A percentile compares a stretch with the other conserved stretches of the same genome.
These are phyloP conservation scores for Trifolium fragiferum DNA, from an alignment of 306 rosid genomes.

Conservation along the genomic window DNA sequence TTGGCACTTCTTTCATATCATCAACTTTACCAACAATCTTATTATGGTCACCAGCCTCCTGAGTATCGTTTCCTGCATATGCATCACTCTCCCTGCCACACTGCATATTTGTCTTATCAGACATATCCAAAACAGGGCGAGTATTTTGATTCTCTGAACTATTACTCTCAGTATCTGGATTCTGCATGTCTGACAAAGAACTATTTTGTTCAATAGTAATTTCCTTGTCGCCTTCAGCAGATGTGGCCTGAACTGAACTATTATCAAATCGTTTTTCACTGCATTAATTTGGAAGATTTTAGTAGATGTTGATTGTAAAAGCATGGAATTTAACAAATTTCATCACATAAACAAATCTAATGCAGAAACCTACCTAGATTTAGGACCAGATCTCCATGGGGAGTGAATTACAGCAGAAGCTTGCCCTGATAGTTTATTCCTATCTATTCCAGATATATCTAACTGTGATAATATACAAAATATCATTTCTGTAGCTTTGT, in stretches of 20 bases:
- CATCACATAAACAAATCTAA: conserved; percentile 24
- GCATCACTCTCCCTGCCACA: conserved; percentile 44
- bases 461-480: conserved; percentile 60
- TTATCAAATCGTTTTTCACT: conserved; percentile 48
- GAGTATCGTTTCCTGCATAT: conserved; percentile 50
- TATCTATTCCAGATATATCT: conserved; percentile 71
- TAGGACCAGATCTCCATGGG: conserved; percentile 48
- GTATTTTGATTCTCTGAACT: conserved; percentile 40
- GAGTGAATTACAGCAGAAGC: conserved; percentile 59
- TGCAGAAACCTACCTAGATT: conserved; percentile 55
- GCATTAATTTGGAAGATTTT: conserved; percentile 48
- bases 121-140: conserved; percentile 26
- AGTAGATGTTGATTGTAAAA: conserved; percentile 31
- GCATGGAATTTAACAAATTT: conserved; percentile 35
- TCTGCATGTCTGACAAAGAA: conserved; percentile 46
- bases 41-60: conserved; percentile 41
- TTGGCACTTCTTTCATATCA: conserved; percentile 39
- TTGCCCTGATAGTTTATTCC: conserved; percentile 91
- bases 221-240: conserved; percentile 50
- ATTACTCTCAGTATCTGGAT: conserved; percentile 39
- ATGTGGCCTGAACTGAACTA: conserved; percentile 47
- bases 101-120: conserved; percentile 43
- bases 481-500: conserved; percentile 32
- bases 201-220: conserved; percentile 44
- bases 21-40: conserved; percentile 48